phyloP scores from a whole-genome alignment of 306 rosid genomes.

The Corylus americana region DNA sequence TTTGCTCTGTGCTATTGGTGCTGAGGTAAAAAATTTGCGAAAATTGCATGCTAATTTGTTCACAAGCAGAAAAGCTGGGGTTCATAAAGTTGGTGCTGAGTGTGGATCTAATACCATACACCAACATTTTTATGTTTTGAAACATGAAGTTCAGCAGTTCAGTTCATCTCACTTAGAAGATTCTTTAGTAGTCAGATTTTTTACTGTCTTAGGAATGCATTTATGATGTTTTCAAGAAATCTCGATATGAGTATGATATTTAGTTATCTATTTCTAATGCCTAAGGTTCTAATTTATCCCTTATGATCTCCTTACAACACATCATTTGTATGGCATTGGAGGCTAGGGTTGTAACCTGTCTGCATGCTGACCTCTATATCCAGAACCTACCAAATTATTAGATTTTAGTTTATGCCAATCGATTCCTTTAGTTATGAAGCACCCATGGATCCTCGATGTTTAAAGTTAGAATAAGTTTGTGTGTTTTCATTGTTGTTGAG shows the following conservation, averaged over 20 bases:
- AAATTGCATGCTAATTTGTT: not conserved
- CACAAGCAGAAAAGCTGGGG: not conserved
- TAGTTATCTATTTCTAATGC: not conserved
- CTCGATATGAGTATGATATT: not conserved
- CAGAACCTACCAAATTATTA: not conserved
- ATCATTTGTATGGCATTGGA: not conserved
- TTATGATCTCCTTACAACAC: not conserved
- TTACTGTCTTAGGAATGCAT: not conserved
- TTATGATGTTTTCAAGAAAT: not conserved
- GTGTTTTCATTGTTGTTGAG: not conserved
- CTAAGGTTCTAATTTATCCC: not conserved
- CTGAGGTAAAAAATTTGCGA: not conserved
- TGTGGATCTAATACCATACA: not conserved
- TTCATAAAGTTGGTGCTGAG: not conserved
- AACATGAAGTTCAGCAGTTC: not conserved
- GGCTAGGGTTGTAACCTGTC: not conserved
- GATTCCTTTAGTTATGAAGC: not conserved
- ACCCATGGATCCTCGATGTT: not conserved
- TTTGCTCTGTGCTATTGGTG: not conserved
- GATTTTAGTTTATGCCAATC: not conserved
- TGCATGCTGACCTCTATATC: not conserved
- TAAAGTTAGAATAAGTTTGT: not conserved
- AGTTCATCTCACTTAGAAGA: not conserved
- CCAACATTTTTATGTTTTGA: not conserved
- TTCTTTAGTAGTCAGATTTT: not conserved